Evolutionary conservation across 2,329 filamentous ascomycete species (phyloP), one percentile per base, ranked within the genome.

Genomic region (Arthrobotrys iridis): DNA sequence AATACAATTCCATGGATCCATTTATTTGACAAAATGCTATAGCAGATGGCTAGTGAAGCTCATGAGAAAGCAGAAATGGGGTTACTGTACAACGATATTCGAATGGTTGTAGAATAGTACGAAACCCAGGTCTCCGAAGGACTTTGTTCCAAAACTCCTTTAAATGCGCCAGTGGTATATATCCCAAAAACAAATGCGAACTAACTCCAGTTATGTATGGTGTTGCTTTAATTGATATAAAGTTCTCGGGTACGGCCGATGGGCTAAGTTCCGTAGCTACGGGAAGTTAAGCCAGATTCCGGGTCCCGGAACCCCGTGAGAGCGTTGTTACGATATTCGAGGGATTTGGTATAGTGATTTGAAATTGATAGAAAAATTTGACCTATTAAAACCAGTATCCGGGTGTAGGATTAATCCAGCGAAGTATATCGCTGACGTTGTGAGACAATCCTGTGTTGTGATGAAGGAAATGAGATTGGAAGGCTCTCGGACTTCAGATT

Each of bases 151-250:
- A 50, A 40, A 62, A 73, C 68, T 73, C 68, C 68, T 26, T 24
- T 48, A 24, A 65, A 73, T 65, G 59, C 68, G 52, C 68, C 60
- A 18, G 18, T 73, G 68, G 58, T 71, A 71, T 71, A 58, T 63
- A 24, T 50, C 35, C 37, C 20, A 18, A 1, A 62, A 60, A 45
- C n/a, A 40, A 41, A 59, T 60, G 50, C 50, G 28, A 28, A 46
- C 20, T 48, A 73, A 73, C 60, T 60, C 50, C 68, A 48, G 50
- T 24, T 60, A 59, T 73, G 45, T 60, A 52, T 63, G 40, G 41
- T 40, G 18, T 48, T 22, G 20, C 30, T 15, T 20, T 13, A n/a
- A 13, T 26, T 45, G 46, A 57, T 43, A 41, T 5, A 7, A 55
- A 24, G n/a, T 22, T 4, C 4, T 8, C 11, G 18, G n/a, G 15